Base-by-base conservation (phyloP, 331 rosid species). In the Acacia concinna region DNA sequence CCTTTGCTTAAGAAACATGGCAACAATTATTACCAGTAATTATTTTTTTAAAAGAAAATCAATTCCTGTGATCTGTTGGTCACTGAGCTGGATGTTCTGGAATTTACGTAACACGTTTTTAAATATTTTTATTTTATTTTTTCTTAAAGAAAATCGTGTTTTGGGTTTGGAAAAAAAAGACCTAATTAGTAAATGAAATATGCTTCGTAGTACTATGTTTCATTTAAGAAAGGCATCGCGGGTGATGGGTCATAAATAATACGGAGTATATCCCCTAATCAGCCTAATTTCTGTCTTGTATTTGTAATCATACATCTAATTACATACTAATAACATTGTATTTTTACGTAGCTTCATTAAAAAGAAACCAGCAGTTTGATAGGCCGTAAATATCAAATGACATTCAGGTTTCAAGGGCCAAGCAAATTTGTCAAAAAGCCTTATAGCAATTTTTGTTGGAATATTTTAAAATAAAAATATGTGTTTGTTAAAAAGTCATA, bases 181-280 rank as follows among this genome's bases (percentile, higher is more conserved):
- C n/a, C n/a, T 46, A 46, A 15, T 46, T 46, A 46, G n/a, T 46
- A 46, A 3, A 46, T 46, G 52, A 46, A 46, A 46, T 46, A 14
- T 46, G 51, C 14, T 15, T n/a, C n/a, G n/a, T 46, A 4, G 5
- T 13, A 17, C 3, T 1, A 46, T 47, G 23, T 54, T 9, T 8
- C 12, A 21, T 3, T 2, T 56, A 56, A 56, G 15, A 25, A 56
- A 56, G 14, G 4, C 14, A 9, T 21, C 6, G 0, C 1, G 5
- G 17, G 27, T 51, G 59, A 0, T 40, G 9, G 8, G 32, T 56
- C 32, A 8, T 3, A 56, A 23, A 56, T 56, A 23, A 7, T 8
- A 38, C 1, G 7, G 0, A 0, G 2, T 8, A 0, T 46, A 1
- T 8, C 4, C 8, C 3, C 38, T 4, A 14, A 1, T 28, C 38